Evolutionary conservation across 345 rosid species (phyloP), one percentile per base, ranked within the genome.

Genomic region (Eucalyptus sp.): DNA sequence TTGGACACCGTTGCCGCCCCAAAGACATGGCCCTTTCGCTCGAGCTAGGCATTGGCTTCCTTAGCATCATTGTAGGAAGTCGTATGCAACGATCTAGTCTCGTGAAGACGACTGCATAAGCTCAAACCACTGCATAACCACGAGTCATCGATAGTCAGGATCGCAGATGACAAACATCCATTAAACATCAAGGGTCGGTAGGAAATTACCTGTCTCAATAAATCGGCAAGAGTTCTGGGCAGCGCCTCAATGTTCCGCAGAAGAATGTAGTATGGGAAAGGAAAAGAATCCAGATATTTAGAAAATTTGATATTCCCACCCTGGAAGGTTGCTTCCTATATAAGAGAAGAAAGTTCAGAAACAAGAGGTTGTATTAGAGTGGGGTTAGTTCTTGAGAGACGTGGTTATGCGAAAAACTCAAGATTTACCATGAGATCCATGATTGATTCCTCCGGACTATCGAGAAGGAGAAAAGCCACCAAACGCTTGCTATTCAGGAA

Each of bases 381-480:
- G 37, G 49, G 37, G 4, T 64, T 15, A 64, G 37, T 64, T 64
- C 37, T 64, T 64, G 10, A 64, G 76, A 64, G 71, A 13, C 37
- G 24, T 27, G 16, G 81, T 12, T 2, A 43, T 85, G 44, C 25
- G 7, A 48, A 54, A 8, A 60, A 49, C 49, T 16, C 41, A 50
- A 50, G 49, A 37, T 86, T 71, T 92, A 96, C 99, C 99, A 87
- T 88, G 50, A 93, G 91, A 91, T 97, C 96, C 90, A 95, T 87
- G 52, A 97, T 96, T 6, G 99, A 95, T 89, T 95, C 95, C 83
- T 95, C 91, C 1, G 93, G 90, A 88, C 93, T 95, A 92, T 98
- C 98, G 14, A 97, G 93, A 37, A 98, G 95, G 49, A 98, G 92
- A 90, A 96, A 98, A 9, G 98, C 99, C 13, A 96, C 99, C 99